Evolutionary conservation across 306 rosid species (phyloP).

Genomic region (Inga laurina): DNA sequence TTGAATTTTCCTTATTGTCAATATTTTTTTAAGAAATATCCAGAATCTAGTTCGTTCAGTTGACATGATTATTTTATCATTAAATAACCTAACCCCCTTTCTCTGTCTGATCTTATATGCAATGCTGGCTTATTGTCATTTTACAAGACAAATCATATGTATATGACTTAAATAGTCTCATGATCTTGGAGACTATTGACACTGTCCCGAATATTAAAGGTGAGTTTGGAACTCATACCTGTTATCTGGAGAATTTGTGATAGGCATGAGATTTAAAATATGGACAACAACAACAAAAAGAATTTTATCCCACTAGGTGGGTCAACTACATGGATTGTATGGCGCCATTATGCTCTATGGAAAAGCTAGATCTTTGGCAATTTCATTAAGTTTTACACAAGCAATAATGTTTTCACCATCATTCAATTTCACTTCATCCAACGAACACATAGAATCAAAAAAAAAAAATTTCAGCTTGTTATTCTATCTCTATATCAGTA

Average conservation of each 20-base stretch:
- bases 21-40: background rate
- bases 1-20: background rate
- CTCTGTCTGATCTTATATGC: slow-evolving; percentile 32
- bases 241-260: slow-evolving; percentile 16
- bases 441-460: no score
- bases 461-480: no score
- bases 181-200: slow-evolving; percentile 83
- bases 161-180: slow-evolving; percentile 76
- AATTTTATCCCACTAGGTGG: no score
- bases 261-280: slow-evolving; percentile 7
- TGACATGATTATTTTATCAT: slow-evolving; percentile 7
- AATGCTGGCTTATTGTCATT: slow-evolving; percentile 85
- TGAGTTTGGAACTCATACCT: slow-evolving; percentile 40
- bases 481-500: no score
- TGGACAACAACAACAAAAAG: no score
- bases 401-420: background rate
- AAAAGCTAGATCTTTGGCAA: background rate
- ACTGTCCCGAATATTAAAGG: slow-evolving; percentile 85
- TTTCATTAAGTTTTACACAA: background rate
- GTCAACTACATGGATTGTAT: no score
- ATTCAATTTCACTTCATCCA: no score
- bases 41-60: background rate
- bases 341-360: no score
- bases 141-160: slow-evolving; percentile 86
- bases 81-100: background rate